Evolutionary conservation across 1,284 basidiomycete genomes (phyloP), one percentile per base, ranked within the genome.

Genomic region (Cronartium ribicola): DNA sequence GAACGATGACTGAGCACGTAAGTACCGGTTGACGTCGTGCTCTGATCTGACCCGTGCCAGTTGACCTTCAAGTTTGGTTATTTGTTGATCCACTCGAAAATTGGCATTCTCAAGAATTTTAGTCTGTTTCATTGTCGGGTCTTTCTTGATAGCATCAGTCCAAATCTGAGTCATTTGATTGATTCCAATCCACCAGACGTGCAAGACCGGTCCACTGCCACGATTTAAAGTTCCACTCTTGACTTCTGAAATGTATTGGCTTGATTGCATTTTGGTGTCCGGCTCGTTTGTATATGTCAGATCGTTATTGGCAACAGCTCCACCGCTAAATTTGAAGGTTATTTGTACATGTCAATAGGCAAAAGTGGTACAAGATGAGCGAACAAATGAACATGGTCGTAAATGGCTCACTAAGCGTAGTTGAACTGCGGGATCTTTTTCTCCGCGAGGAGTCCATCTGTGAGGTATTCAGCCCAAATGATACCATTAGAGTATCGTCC

Each of bases 401-500:
- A 55, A 5, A 48, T 14, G 29, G 11, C 37, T 39, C 20, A 74
- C 72, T 74, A 74, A 22, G 72, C 72, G 55, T 74, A 74, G 48
- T 74, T 37, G 36, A 60, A 51, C 7, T 67, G 36, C 17, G 65
- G 65, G 14, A 74, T 44, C n/a, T 61, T 61, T 62, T 39, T 22
- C 7, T 36, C 60, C 8, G 60, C 39, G 29, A 36, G 51, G 59
- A 67, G 46, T 11, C 37, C 46, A 62, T 67, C 17, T 29, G 72
- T 66, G 8, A 74, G 44, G 20, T 67, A 64, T 17, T 74, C 72
- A 10, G 46, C 60, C 72, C 72, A 74, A 43, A 74, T 59, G 13
- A 64, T 64, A n/a, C 72, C 72, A 62, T 74, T 74, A n/a, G 72
- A 74, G 64, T 57, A 74, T n/a, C 72, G 64, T 44, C 72, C 72